Percentiles rank a stretch among this genome's conserved stretches.
phyloP scores from a whole-genome alignment of 306 rosid species.

The Arachis stenosperma region DNA sequence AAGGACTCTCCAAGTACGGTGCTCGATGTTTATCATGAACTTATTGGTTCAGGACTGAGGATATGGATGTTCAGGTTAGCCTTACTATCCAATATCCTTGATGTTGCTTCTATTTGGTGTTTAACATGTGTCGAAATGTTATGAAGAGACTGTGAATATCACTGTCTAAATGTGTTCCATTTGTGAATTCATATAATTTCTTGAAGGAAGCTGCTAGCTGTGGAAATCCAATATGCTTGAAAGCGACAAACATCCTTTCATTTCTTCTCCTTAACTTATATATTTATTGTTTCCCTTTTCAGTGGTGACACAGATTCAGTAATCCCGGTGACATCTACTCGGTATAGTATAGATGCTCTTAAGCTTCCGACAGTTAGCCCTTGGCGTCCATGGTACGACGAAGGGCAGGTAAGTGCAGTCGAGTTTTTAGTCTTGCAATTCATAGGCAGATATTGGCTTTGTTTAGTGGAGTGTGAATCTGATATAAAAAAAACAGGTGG shows the following conservation, averaged over 20 bases:
- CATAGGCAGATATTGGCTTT: neutral
- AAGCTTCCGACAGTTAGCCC: slow-evolving; percentile 62
- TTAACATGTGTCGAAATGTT: too few relatives aligned
- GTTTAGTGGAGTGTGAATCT: slow-evolving; percentile 12
- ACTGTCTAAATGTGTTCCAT: neutral
- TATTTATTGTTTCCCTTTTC: slow-evolving; percentile 37
- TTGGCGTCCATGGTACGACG: slow-evolving; percentile 89
- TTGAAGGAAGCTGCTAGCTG: too few relatives aligned
- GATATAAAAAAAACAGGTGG: slow-evolving; percentile 59
- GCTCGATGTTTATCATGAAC: slow-evolving; percentile 69
- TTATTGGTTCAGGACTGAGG: slow-evolving; percentile 67
- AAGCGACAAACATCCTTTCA: neutral
- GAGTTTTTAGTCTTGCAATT: neutral
- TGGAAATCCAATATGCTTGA: neutral
- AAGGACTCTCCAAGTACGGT: slow-evolving; percentile 82
- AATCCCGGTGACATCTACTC: slow-evolving; percentile 82
- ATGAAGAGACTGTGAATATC: neutral
- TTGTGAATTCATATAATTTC: too few relatives aligned
- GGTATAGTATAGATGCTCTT: slow-evolving; percentile 74
- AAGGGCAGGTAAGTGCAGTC: slow-evolving; percentile 56
- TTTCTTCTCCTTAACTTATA: neutral
- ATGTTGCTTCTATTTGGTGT: neutral
- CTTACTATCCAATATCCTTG: neutral
- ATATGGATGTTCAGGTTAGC: slow-evolving; percentile 92
- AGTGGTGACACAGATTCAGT: slow-evolving; percentile 85